These are phyloP conservation scores for Micractinium sp. DNA, from an alignment of 139 green algal species.

Conservation along the genomic window DNA sequence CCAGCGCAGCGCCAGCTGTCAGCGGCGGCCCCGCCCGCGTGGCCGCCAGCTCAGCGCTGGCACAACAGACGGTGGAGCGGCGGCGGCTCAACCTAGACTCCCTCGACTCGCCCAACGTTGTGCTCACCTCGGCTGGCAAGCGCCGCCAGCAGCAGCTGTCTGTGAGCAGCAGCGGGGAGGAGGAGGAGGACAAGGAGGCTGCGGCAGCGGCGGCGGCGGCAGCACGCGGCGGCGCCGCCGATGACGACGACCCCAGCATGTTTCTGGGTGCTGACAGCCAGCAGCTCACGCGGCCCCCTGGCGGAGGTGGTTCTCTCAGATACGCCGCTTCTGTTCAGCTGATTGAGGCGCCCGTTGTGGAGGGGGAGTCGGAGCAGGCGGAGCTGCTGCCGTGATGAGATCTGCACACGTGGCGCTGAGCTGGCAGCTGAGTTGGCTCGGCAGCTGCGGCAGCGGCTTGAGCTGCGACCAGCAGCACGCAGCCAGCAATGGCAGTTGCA, in stretches of 20 bases:
- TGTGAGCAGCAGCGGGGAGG: not conserved
- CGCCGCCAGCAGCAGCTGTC: constrained; percentile 14
- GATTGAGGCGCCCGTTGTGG: not conserved
- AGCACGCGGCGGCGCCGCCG: not conserved
- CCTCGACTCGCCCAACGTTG: not conserved
- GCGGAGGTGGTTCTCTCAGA: not conserved
- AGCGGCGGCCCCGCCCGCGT: not conserved
- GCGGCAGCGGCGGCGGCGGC: not conserved
- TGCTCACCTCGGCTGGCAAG: not conserved
- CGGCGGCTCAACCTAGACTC: constrained; percentile 22
- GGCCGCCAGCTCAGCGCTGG: not conserved
- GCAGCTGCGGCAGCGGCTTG: too few species aligned
- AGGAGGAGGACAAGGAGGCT: not conserved
- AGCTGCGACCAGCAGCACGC: too few species aligned
- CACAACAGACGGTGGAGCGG: constrained; percentile 19
- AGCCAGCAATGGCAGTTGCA: too few species aligned
- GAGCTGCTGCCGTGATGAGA: not conserved
- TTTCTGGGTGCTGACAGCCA: not conserved
- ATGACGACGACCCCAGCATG: not conserved
- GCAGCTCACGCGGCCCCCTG: not conserved
- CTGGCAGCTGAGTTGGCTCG: too few species aligned
- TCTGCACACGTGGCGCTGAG: too few species aligned
- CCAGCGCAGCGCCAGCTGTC: not conserved
- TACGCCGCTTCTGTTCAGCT: constrained; percentile 2
- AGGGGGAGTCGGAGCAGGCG: constrained; percentile 10